Conservation (phyloP, 768 basidiomycete species). For the Glaciozyma antarctica region DNA sequence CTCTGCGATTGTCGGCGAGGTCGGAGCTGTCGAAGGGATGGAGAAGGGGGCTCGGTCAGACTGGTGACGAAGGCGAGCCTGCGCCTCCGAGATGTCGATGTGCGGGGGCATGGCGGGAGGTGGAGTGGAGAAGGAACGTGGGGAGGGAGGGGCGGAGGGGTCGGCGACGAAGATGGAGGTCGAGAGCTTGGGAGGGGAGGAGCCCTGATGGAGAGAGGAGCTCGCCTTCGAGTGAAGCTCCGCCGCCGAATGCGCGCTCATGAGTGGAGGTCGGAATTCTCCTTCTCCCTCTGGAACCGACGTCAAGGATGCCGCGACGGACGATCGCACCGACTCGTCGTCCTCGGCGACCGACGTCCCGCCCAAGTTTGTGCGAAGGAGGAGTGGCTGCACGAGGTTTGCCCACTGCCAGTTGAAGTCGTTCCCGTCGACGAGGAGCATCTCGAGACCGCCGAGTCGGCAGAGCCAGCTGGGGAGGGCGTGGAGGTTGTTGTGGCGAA, state of each 20-base stretch:
- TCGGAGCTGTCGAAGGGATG: neutral
- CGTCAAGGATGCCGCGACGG: neutral
- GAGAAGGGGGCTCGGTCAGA: neutral
- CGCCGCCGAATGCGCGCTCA: neutral
- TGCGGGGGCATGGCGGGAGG: conserved; percentile 11
- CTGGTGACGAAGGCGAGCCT: neutral
- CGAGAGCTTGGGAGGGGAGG: neutral
- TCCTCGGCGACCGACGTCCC: conserved; percentile 41
- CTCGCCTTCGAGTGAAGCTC: neutral
- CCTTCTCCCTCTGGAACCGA: neutral
- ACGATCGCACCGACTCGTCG: conserved; percentile 14
- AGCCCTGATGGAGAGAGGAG: neutral
- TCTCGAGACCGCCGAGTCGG: conserved; percentile 66
- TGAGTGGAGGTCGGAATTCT: neutral
- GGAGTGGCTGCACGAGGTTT: conserved; percentile 72
- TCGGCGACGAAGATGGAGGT: neutral
- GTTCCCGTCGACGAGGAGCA: conserved; percentile 85
- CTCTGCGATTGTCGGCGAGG: neutral
- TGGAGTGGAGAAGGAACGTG: conserved; percentile 23
- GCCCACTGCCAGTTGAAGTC: conserved; percentile 92
- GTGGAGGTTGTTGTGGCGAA: conserved; percentile 78
- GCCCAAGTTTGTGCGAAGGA: conserved; percentile 36
- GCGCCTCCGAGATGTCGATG: conserved; percentile 3
- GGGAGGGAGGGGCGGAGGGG: neutral
- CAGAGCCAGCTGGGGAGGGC: conserved; percentile 92